Evolutionary conservation across 2,329 filamentous ascomycete species (phyloP).

Genomic region (Pseudodiploospora longispora): DNA sequence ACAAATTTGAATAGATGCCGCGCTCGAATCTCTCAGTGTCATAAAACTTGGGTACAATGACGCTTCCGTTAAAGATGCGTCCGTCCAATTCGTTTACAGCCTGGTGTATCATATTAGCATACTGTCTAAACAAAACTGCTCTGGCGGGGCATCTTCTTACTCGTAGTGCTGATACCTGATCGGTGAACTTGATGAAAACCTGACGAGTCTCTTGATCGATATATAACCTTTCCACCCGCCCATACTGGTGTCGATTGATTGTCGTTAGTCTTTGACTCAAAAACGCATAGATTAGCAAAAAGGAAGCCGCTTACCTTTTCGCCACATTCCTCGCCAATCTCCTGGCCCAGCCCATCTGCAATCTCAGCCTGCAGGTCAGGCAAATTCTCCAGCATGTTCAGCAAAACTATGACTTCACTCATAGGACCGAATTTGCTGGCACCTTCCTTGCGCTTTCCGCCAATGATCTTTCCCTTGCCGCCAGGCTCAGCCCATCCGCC

Average conservation of each 20-base stretch:
- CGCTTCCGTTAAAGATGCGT: conserved; percentile 79
- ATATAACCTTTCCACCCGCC: conserved; percentile 70
- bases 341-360: conserved; percentile 69
- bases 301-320: conserved; percentile 49
- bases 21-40: conserved; percentile 74
- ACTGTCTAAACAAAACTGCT: background rate
- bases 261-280: background rate
- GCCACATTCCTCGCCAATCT: conserved; percentile 90
- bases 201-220: conserved; percentile 57
- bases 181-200: conserved; percentile 92
- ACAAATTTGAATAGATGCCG: conserved; percentile 39
- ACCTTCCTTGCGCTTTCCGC: conserved; percentile 52
- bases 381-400: conserved; percentile 81
- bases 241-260: conserved; percentile 49
- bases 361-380: conserved; percentile 70
- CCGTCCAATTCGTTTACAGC: conserved; percentile 87
- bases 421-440: conserved; percentile 57
- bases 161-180: conserved; percentile 72
- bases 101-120: conserved; percentile 32
- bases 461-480: conserved; percentile 71
- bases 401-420: conserved; percentile 74
- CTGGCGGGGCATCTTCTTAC: conserved; percentile 41
- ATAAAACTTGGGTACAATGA: conserved; percentile 75
- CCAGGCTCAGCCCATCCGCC: conserved; percentile 66
- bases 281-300: background rate